A percentile compares a stretch with the other conserved stretches of the same genome.
Evolutionary conservation across 805 yeast genomes (phyloP).

Genomic region (Suhomyces pyralidae): DNA sequence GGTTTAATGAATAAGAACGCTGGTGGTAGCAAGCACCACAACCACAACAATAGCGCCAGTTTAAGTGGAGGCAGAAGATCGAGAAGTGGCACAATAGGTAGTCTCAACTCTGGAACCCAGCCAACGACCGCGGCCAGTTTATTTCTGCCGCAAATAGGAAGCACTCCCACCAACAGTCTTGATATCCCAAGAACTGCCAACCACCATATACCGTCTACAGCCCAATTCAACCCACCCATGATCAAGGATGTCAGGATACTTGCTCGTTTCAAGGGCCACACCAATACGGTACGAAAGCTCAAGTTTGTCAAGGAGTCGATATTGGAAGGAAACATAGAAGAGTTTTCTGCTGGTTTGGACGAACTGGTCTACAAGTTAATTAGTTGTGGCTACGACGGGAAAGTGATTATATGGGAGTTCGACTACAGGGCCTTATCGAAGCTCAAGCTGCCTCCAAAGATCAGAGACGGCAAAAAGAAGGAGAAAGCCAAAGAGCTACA

Average conservation of each 20-base stretch:
- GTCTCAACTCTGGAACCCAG: slow-evolving; percentile 18
- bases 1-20: slow-evolving; percentile 23
- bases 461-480: background rate
- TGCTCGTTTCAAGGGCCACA: slow-evolving; percentile 39
- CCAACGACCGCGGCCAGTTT: slow-evolving; percentile 10
- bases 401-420: slow-evolving; percentile 43
- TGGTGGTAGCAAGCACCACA: slow-evolving; percentile 7
- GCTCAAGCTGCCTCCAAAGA: slow-evolving; percentile 18
- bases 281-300: slow-evolving; percentile 32
- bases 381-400: slow-evolving; percentile 40
- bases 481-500: too few species aligned
- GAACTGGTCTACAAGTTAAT: slow-evolving; percentile 29
- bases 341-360: background rate
- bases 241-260: slow-evolving; percentile 37
- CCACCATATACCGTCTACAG: slow-evolving; percentile 9
- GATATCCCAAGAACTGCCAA: slow-evolving; percentile 15
- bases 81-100: slow-evolving; percentile 39
- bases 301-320: slow-evolving; percentile 20
- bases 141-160: slow-evolving; percentile 21
- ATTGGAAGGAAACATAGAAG: slow-evolving; percentile 8
- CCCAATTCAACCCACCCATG: slow-evolving; percentile 20
- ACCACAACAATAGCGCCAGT: slow-evolving; percentile 7
- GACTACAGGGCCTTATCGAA: slow-evolving; percentile 41
- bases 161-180: slow-evolving; percentile 22
- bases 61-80: slow-evolving; percentile 26